Evolutionary conservation across 2,329 filamentous ascomycete species (phyloP).

Genomic region (Sporothrix globosa): DNA sequence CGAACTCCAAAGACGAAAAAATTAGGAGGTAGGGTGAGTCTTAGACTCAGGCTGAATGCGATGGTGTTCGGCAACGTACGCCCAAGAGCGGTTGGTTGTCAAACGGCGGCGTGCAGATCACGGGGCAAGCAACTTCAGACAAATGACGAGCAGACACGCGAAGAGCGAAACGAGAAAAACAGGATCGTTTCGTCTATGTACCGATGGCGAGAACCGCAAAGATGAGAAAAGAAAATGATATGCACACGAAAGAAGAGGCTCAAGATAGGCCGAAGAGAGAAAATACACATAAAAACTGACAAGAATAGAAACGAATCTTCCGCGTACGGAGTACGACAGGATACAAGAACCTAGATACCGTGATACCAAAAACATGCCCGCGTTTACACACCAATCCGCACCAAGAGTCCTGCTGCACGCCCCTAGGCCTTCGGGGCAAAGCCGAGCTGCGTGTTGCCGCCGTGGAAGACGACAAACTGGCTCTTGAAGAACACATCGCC

Average conservation of each 20-base stretch:
- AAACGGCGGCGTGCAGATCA: neutral
- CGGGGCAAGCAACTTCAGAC: neutral
- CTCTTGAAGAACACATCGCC: conserved; percentile 42
- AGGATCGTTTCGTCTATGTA: neutral
- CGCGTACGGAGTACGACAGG: neutral
- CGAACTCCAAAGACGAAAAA: neutral
- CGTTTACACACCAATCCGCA: no score
- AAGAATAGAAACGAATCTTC: neutral
- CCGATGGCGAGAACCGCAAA: neutral
- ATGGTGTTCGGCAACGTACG: neutral
- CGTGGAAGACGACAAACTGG: conserved; percentile 44
- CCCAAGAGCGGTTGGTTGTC: neutral
- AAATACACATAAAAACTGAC: neutral
- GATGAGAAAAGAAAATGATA: neutral
- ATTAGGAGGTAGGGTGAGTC: neutral
- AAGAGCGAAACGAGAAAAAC: neutral
- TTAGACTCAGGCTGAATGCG: conserved; percentile 12
- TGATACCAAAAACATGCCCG: neutral
- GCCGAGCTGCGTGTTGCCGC: conserved; percentile 47
- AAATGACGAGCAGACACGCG: neutral
- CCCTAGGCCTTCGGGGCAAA: conserved; percentile 43
- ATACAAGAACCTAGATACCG: neutral
- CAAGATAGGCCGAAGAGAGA: conserved; percentile 1
- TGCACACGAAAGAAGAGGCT: conserved; percentile 5
- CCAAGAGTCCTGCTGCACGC: no score